Evolutionary conservation across 805 yeast genomes (phyloP).

Genomic region (Komagataella pseudopastoris): DNA sequence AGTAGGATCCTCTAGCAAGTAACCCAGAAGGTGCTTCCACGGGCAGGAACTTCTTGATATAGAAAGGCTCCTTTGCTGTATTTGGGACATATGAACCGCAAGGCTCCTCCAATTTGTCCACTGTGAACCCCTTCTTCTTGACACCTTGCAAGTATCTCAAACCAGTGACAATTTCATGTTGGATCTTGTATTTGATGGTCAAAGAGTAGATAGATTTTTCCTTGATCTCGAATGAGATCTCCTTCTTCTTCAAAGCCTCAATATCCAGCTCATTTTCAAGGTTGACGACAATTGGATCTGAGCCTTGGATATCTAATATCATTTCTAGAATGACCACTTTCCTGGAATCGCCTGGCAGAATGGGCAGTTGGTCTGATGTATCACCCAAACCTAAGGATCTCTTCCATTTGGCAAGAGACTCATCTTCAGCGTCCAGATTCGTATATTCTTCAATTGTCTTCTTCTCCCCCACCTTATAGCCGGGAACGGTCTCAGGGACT

Average conservation of each 20-base stretch:
- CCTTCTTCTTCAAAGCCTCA: slow-evolving; percentile 32
- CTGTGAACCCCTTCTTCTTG: slow-evolving; percentile 78
- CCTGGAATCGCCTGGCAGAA: slow-evolving; percentile 58
- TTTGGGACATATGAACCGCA: slow-evolving; percentile 87
- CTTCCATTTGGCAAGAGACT: slow-evolving; percentile 85
- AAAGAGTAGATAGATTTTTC: slow-evolving; percentile 67
- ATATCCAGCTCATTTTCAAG: slow-evolving; percentile 46
- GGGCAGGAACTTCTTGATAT: slow-evolving; percentile 53
- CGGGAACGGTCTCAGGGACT: slow-evolving; percentile 47
- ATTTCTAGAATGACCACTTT: slow-evolving; percentile 71
- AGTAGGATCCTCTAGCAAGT: slow-evolving; percentile 76
- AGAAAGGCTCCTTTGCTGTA: slow-evolving; percentile 67
- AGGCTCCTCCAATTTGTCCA: slow-evolving; percentile 78
- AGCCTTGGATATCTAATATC: slow-evolving; percentile 56
- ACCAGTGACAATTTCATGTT: slow-evolving; percentile 86
- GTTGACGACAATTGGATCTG: slow-evolving; percentile 54
- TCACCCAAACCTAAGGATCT: slow-evolving; percentile 68
- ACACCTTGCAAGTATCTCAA: slow-evolving; percentile 74
- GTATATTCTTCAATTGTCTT: slow-evolving; percentile 78
- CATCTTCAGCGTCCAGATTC: slow-evolving; percentile 79
- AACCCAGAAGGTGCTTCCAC: slow-evolving; percentile 90
- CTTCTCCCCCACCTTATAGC: slow-evolving; percentile 52
- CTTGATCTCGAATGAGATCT: slow-evolving; percentile 60
- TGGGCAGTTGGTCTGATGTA: slow-evolving; percentile 37
- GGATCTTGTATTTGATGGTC: slow-evolving; percentile 67